Base-by-base conservation (phyloP, 768 basidiomycete species). In the Rhizopogon roseolus region DNA sequence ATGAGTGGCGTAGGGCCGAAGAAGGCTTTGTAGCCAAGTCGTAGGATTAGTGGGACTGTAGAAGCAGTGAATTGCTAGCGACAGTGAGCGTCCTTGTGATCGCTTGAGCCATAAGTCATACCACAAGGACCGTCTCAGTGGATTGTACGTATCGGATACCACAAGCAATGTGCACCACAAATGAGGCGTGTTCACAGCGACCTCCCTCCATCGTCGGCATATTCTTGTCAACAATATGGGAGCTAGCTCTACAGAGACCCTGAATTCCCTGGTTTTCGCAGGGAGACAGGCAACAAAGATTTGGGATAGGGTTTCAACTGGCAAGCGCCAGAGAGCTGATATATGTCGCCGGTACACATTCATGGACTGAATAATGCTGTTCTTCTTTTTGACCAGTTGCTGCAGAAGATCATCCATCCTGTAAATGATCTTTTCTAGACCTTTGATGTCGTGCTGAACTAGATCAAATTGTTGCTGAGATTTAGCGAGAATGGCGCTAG, bases 281-380 rank as follows among this genome's bases (percentile, higher is more conserved):
- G 66, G 60, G n/a, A 73, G 59, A 57, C 72, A 75, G 22, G 70
- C 66, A 11, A 62, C 59, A 59, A 81, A 81, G 36, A 82, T 76
- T 60, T 79, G 75, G 34, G 72, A 70, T 29, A 73, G 68, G 5
- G 81, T 60, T 60, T 81, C 80, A 2, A 71, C 45, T 6, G 80
- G 80, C 8, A 81, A 63, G 13, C 60, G 56, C 49, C 68, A 62
- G 53, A 81, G 73, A 39, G 59, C 56, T 10, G 64, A 64, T 27
- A 61, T 28, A 1, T 65, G 57, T 4, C 62, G 54, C 13, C 38
- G 56, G 48, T 70, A 64, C 3, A 36, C 45, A 2, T 56, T 42
- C 51, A 65, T 57, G 14, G 61, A 65, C 16, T 29, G 17, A 2
- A 41, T n/a, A n/a, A n/a, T 52, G 39, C 59, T 59, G 22, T 39